Base-by-base conservation (phyloP, 176 grass and related monocot genomes). In the Oropetium thomaeum region DNA sequence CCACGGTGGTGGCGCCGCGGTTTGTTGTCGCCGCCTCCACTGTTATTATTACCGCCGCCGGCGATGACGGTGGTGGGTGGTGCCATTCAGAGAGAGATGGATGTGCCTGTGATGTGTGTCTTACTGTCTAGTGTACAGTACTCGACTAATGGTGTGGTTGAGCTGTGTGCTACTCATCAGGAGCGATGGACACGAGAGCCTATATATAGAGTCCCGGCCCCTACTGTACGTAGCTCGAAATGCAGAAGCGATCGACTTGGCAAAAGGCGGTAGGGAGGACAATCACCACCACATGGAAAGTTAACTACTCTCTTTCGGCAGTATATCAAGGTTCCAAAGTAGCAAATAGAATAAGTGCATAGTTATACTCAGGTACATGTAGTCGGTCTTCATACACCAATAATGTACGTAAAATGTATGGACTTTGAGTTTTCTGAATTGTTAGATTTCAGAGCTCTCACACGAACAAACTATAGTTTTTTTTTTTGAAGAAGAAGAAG, bases 251-350 rank as follows among this genome's bases (percentile, higher is more conserved):
- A 69, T 0, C 17, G 73, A 12, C 13, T 5, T 44, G 67, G 62
- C n/a, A 76, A 47, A 76, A 75, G 31, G 42, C 1, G 5, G 12
- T 61, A 52, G 31, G 71, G 52, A n/a, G n/a, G n/a, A n/a, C n/a
- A n/a, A n/a, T n/a, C n/a, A n/a, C n/a, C n/a, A n/a, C n/a, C n/a
- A 57, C 34, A 78, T 62, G 61, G 41, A 80, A 74, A 52, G 42
- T 49, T 3, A 53, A 26, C 19, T 22, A 26, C 19, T 22, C 52
- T 25, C 83, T 85, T 85, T 85, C 76, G 83, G 83, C 83, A 60
- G 69, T 41, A 48, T 79, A 48, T 79, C 37, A 26, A 17, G 55
- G 13, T 10, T 58, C 71, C 53, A 83, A 63, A 63, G 39, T 16
- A 26, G 32, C 71, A 20, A n/a, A 16, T 67, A 33, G 37, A 71